Conservation (phyloP, 208 protist species). For the Leishmania major region DNA sequence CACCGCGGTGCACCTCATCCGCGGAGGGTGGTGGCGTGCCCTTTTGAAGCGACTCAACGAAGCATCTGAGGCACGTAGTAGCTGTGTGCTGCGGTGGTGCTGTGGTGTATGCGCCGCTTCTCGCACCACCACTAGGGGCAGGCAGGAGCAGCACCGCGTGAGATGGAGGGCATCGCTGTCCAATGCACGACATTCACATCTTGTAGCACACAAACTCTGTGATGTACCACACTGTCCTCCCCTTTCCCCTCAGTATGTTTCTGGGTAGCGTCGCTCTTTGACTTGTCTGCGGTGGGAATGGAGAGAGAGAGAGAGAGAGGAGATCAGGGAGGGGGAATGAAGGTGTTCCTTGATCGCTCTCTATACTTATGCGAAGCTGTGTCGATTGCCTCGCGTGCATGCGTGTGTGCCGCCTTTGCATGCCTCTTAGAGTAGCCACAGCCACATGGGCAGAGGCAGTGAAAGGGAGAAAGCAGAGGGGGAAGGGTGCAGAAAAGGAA, state of each 20-base stretch:
- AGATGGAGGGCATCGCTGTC: not conserved
- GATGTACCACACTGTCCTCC: not conserved
- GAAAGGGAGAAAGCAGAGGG: not conserved
- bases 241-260: not conserved
- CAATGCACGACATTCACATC: not conserved
- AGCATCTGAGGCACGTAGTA: conserved; percentile 14
- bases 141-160: conserved; percentile 4
- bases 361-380: not conserved
- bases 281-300: not conserved
- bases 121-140: not conserved
- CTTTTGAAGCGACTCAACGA: not conserved
- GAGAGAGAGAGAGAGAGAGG: not conserved
- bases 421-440: not conserved
- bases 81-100: not conserved
- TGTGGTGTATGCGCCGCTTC: not conserved
- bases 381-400: not conserved
- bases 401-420: not conserved
- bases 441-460: not conserved
- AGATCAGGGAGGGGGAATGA: not conserved
- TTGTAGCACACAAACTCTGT: not conserved
- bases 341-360: not conserved
- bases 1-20: conserved; percentile 3
- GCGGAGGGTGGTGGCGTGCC: not conserved
- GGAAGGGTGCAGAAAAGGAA: not conserved
- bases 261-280: not conserved